Conservation (phyloP, 768 basidiomycete species). For the Lactarius indigo region DNA sequence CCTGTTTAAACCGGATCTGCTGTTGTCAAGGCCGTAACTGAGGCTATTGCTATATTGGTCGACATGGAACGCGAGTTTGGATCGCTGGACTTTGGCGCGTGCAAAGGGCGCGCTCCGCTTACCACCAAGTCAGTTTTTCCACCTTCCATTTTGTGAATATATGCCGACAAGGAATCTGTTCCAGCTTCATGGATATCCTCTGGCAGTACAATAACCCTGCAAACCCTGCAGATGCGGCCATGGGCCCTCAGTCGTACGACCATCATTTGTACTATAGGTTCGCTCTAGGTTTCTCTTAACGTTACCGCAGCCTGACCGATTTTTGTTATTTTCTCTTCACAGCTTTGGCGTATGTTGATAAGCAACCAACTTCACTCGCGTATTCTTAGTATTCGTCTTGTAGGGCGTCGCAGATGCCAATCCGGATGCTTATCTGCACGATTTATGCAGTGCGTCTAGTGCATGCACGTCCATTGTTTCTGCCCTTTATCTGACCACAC, state of each 20-base stretch:
- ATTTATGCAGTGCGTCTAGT: constrained; percentile 62
- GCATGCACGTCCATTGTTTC: neutral
- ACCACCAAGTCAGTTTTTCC: constrained; percentile 18
- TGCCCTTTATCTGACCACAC: neutral
- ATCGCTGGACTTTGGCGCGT: constrained; percentile 1
- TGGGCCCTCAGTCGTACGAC: constrained; percentile 72
- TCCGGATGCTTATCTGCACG: constrained; percentile 58
- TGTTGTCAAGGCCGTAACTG: constrained; percentile 4
- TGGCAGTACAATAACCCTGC: constrained; percentile 71
- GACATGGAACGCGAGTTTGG: constrained; percentile 2
- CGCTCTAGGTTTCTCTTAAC: constrained; percentile 27
- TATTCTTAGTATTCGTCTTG: constrained; percentile 8
- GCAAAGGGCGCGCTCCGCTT: neutral
- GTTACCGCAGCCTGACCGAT: neutral
- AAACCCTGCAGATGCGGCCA: constrained; percentile 66
- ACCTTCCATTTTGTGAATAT: neutral
- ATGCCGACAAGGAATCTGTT: neutral
- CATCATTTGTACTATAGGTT: constrained; percentile 77
- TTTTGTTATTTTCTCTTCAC: neutral
- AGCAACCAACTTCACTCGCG: neutral
- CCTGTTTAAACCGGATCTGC: constrained; percentile 3
- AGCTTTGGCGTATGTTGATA: constrained; percentile 54
- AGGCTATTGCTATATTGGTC: constrained; percentile 14
- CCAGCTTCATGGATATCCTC: constrained; percentile 75
- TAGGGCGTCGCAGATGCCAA: constrained; percentile 70